These are phyloP conservation scores for Debaryomyces subglobosus DNA, from an alignment of 1,139 yeast species.

Conservation along the genomic window DNA sequence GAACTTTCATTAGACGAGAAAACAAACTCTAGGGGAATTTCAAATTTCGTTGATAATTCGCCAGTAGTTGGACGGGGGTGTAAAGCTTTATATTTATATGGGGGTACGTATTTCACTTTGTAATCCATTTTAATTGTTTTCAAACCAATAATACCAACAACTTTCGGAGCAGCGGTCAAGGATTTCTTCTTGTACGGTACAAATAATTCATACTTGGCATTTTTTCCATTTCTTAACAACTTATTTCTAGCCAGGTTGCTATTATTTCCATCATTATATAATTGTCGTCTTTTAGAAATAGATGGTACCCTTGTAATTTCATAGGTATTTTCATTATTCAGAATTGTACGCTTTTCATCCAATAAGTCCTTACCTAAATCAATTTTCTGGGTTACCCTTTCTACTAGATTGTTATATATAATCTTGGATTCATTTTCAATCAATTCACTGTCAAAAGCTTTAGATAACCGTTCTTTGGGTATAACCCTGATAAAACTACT, in stretches of 20 bases:
- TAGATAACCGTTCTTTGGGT: slow-evolving; percentile 27
- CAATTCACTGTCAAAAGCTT: slow-evolving; percentile 32
- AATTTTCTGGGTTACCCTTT: slow-evolving; percentile 30
- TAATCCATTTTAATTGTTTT: slow-evolving; percentile 35
- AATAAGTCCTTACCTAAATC: slow-evolving; percentile 26
- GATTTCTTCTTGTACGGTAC: slow-evolving; percentile 36
- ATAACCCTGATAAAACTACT: slow-evolving; percentile 31
- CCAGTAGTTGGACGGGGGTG: slow-evolving; percentile 9
- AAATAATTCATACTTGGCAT: slow-evolving; percentile 31
- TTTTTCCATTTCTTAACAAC: slow-evolving; percentile 3
- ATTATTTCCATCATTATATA: slow-evolving; percentile 28
- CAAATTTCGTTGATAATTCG: slow-evolving; percentile 17
- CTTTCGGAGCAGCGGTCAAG: slow-evolving; percentile 34
- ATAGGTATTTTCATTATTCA: slow-evolving; percentile 9
- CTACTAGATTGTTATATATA: slow-evolving; percentile 29
- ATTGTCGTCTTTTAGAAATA: slow-evolving; percentile 34
- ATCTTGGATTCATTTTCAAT: slow-evolving; percentile 38
- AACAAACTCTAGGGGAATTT: slow-evolving; percentile 33
- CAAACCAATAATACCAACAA: slow-evolving; percentile 38
- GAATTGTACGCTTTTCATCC: slow-evolving; percentile 5
- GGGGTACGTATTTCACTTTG: slow-evolving; percentile 25
- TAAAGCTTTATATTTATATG: slow-evolving; percentile 14
- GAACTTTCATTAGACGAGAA: slow-evolving; percentile 20
- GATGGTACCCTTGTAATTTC: slow-evolving; percentile 28
- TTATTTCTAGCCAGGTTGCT: not conserved